These are phyloP conservation scores for Globisporangium cylindrosporum DNA, from an alignment of 352 stramenopile species.

Conservation along the genomic window DNA sequence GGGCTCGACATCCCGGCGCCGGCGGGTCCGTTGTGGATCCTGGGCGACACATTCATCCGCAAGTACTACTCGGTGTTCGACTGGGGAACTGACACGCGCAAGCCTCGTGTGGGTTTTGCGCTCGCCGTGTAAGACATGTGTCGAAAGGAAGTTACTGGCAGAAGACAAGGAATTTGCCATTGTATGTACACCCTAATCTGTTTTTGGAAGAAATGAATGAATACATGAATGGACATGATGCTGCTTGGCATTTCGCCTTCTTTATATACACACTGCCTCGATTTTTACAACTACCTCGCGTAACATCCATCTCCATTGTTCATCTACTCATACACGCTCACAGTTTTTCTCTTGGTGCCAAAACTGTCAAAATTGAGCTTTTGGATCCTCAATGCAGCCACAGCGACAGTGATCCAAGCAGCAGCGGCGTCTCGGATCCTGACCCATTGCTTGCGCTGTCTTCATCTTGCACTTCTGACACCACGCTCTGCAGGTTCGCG, in stretches of 20 bases:
- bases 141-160: neutral
- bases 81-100: slow-evolving; percentile 50
- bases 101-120: slow-evolving; percentile 78
- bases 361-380: slow-evolving; percentile 14
- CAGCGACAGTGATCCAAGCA: slow-evolving; percentile 52
- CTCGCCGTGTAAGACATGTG: slow-evolving; percentile 29
- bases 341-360: neutral
- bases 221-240: neutral
- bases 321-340: neutral
- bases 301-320: neutral
- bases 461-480: slow-evolving; percentile 5
- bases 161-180: neutral
- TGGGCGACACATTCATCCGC: slow-evolving; percentile 93
- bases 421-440: slow-evolving; percentile 2
- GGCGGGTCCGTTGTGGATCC: slow-evolving; percentile 15
- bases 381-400: slow-evolving; percentile 48
- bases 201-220: slow-evolving; percentile 2
- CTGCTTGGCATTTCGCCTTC: neutral
- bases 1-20: slow-evolving; percentile 13
- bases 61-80: slow-evolving; percentile 93
- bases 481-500: slow-evolving; percentile 10
- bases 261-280: neutral
- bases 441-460: slow-evolving; percentile 8
- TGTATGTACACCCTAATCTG: neutral
- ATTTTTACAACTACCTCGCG: slow-evolving; percentile 12